These are phyloP conservation scores for Platismatia glauca DNA, from an alignment of 495 filamentous ascomycete species.

Conservation along the genomic window DNA sequence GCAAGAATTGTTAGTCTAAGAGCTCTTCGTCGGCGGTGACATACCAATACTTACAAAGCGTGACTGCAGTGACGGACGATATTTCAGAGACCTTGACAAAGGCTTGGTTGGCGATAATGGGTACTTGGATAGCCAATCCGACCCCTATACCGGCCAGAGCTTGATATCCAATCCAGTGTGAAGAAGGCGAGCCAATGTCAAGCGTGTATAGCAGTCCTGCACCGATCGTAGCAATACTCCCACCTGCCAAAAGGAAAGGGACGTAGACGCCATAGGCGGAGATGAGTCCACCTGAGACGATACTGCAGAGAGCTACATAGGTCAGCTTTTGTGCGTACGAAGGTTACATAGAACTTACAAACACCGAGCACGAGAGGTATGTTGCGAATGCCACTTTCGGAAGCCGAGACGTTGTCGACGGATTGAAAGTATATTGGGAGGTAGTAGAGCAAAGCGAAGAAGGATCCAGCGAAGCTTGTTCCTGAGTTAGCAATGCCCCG, in stretches of 20 bases:
- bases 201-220: conserved; percentile 49
- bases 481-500: neutral
- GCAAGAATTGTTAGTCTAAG: conserved; percentile 2
- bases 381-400: conserved; percentile 51
- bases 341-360: conserved; percentile 21
- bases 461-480: conserved; percentile 32
- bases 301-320: conserved; percentile 24
- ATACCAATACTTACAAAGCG: conserved; percentile 13
- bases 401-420: conserved; percentile 37
- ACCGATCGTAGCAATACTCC: conserved; percentile 42
- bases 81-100: conserved; percentile 43
- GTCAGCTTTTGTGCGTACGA: conserved; percentile 19
- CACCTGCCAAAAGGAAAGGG: conserved; percentile 42
- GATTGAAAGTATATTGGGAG: conserved; percentile 58
- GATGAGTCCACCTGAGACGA: conserved; percentile 42
- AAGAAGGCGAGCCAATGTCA: conserved; percentile 34
- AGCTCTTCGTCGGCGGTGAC: neutral
- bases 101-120: conserved; percentile 31
- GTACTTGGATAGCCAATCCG: conserved; percentile 40
- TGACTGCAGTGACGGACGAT: conserved; percentile 31
- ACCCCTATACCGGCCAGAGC: conserved; percentile 49
- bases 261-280: conserved; percentile 53
- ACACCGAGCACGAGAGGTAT: conserved; percentile 53
- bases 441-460: conserved; percentile 47
- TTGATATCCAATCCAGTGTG: conserved; percentile 53